Conservation (phyloP, 108 stramenopile species). For the Aurantiochytrium sp. region DNA sequence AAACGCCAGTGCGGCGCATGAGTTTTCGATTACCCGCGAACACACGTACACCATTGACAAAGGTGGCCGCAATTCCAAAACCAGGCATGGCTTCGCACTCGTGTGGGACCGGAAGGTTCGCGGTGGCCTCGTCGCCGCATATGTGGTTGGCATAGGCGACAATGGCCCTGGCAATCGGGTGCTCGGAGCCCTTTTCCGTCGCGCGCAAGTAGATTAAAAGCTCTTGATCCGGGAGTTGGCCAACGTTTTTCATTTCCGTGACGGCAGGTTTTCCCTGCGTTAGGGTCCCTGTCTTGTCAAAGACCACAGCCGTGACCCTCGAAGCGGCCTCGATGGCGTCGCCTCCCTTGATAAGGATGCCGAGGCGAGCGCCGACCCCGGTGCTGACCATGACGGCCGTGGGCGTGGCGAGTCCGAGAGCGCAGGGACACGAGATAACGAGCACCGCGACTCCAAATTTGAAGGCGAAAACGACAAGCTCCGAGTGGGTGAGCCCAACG, state of each 20-base stretch:
- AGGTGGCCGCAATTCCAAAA: slow-evolving; percentile 41
- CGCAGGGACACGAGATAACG: slow-evolving; percentile 94
- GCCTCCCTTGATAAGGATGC: slow-evolving; percentile 94
- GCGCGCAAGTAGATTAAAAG: slow-evolving; percentile 64
- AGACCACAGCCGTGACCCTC: slow-evolving; percentile 68
- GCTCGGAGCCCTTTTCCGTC: slow-evolving; percentile 64
- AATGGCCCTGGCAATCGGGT: slow-evolving; percentile 52
- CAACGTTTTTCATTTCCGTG: neutral
- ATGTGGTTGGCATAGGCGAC: slow-evolving; percentile 44
- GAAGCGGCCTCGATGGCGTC: slow-evolving; percentile 76
- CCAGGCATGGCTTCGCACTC: neutral
- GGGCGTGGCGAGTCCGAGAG: slow-evolving; percentile 91
- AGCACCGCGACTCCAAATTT: slow-evolving; percentile 82
- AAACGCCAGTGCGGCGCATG: slow-evolving; percentile 45
- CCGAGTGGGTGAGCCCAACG: neutral
- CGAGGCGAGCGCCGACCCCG: slow-evolving; percentile 82
- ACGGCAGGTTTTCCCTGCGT: slow-evolving; percentile 65
- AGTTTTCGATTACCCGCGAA: slow-evolving; percentile 67
- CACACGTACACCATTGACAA: slow-evolving; percentile 37
- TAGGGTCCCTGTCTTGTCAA: slow-evolving; percentile 99
- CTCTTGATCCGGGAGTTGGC: slow-evolving; percentile 51
- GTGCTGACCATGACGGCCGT: slow-evolving; percentile 95
- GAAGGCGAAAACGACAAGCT: slow-evolving; percentile 57
- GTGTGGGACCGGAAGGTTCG: neutral
- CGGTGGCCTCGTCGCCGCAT: neutral